phyloP scores from a whole-genome alignment of 768 basidiomycete genomes.

The Collybia mongolica region DNA sequence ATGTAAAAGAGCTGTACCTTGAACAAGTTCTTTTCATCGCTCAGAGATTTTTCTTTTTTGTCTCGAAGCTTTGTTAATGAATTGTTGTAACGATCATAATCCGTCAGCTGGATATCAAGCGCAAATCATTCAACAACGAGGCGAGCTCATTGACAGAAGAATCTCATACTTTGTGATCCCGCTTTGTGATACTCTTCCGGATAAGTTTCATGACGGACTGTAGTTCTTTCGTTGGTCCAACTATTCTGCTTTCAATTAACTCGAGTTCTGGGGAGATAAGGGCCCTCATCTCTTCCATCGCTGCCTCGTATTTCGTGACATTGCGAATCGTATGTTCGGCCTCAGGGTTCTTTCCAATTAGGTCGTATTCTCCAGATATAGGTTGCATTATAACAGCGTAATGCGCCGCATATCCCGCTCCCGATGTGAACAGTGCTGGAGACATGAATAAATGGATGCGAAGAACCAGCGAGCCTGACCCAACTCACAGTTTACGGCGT shows the following conservation, averaged over 20 bases:
- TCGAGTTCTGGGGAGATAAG: slow-evolving; percentile 89
- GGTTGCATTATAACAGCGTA: slow-evolving; percentile 65
- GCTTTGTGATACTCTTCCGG: slow-evolving; percentile 92
- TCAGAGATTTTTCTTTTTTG: slow-evolving; percentile 97
- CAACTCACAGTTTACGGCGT: slow-evolving; percentile 69
- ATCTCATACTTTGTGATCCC: slow-evolving; percentile 84
- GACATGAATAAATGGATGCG: background rate
- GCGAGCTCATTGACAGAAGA: background rate
- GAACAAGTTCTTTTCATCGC: slow-evolving; percentile 96
- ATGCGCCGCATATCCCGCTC: slow-evolving; percentile 62
- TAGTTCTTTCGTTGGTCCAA: slow-evolving; percentile 87
- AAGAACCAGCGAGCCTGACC: background rate
- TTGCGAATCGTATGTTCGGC: slow-evolving; percentile 75
- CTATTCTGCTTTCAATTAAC: slow-evolving; percentile 84
- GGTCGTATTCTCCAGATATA: slow-evolving; percentile 72
- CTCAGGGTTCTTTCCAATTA: slow-evolving; percentile 77
- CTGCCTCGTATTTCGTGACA: slow-evolving; percentile 65
- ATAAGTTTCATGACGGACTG: slow-evolving; percentile 84
- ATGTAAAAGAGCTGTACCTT: slow-evolving; percentile 54
- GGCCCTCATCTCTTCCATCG: slow-evolving; percentile 81
- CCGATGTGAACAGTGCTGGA: slow-evolving; percentile 64
- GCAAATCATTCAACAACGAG: background rate
- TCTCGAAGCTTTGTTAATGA: slow-evolving; percentile 93
- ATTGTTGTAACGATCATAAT: slow-evolving; percentile 97
- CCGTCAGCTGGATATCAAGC: slow-evolving; percentile 61